Base-by-base conservation (phyloP, 2,329 filamentous ascomycete species). In the Aspergillus calidoustus region DNA sequence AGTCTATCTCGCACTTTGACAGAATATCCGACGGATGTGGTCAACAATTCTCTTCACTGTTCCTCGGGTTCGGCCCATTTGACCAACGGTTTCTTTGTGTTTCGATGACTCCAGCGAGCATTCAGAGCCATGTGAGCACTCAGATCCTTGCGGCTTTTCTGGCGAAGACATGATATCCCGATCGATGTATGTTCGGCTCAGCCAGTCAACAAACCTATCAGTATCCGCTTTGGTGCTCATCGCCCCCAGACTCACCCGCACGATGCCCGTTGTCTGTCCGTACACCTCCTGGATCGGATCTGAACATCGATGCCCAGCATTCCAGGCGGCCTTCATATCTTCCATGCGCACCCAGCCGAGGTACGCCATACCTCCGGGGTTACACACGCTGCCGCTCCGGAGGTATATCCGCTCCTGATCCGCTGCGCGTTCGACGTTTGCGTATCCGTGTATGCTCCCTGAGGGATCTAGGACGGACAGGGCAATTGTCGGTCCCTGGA, bases 381-480 rank as follows among this genome's bases (percentile, higher is more conserved):
- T 66, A 30, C 64, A 66, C 8, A 66, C 62, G 15, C 47, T 54
- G 7, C 64, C 64, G 23, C 62, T 66, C n/a, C 64, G 62, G 28
- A 66, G 57, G 43, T 64, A 63, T 22, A 66, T 66, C 8, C 30
- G 31, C n/a, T 62, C 59, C 7, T 49, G 55, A 17, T 66, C 63
- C 1, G 64, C 64, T 11, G 50, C 44, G 9, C 58, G 48, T 30
- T 64, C 59, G 11, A 66, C 54, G 6, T 62, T 47, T 7, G 64
- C 57, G 7, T 64, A 59, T 3, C 54, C 49, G n/a, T 64, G 54
- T 34, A 60, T 57, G 8, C 43, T 52, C 0, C 58, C 62, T 1
- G 61, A 43, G 0, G 54, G 41, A n/a, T 61, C 59, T 2, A 57
- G 49, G 3, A 66, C 54, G 17, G 63, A 60, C 4, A 66, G 54